Evolutionary conservation across 2,329 filamentous ascomycete species (phyloP), one percentile per base, ranked within the genome.

Genomic region (Bipolaris victoriae): DNA sequence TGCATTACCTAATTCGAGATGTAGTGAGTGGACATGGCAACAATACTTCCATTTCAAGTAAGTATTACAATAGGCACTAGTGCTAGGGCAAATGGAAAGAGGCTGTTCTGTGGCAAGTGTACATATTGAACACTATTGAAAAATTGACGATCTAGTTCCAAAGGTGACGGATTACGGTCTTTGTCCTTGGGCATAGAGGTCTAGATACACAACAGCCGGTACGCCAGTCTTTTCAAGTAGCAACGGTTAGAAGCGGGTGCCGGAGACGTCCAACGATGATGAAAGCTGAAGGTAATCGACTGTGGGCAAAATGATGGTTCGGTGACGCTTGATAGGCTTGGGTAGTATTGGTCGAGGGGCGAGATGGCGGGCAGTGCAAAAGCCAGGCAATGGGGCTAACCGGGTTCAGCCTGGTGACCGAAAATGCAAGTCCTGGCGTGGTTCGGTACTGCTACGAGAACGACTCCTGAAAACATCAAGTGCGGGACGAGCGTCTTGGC

Each of bases 311-410:
- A 49, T 18, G 22, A 24, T 50, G 48, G 26, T 40, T 50, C n/a
- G 22, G 10, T 41, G 49, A 39, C 16, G 44, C 33, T 26, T 22
- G 35, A 37, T 20, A n/a, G 31, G 16, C 24, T 16, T 16, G 22
- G 37, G 29, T 13, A 22, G 36, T 40, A 35, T 44, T 44, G 37
- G 37, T 18, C 15, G 37, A 39, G 26, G 45, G 57, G 57, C 55
- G 50, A 61, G 31, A 24, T 37, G 35, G 51, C 53, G 47, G 63
- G 63, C 56, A 56, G 61, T 61, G 62, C 54, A 49, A 24, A 24
- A 24, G 13, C 18, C 33, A 36, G 35, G 33, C 33, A n/a, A n/a
- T 10, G 26, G 7, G 13, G 29, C 44, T 57, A 57, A 39, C 49
- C 50, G 44, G 52, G 46, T 49, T 39, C 43, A 52, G 31, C 37